These are phyloP conservation scores for Phyllosticta ampelicida DNA, from an alignment of 2,329 filamentous ascomycete genomes.

Conservation along the genomic window DNA sequence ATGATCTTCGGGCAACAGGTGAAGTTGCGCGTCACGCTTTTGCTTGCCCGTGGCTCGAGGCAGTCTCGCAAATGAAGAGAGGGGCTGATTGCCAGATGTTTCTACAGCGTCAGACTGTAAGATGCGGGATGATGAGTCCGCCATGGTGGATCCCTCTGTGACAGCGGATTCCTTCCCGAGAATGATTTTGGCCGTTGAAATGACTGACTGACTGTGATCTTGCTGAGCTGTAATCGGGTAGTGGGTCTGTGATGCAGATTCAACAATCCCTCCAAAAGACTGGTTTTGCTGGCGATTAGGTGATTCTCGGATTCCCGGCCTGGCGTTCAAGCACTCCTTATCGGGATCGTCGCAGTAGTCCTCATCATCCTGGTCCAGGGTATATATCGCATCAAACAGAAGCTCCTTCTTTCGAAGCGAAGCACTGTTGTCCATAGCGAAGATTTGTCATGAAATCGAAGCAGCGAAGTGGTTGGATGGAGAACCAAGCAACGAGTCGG, in stretches of 20 bases:
- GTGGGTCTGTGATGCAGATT: background rate
- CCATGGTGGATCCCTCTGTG: background rate
- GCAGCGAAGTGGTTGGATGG: background rate
- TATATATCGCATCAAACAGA: conserved; percentile 15
- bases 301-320: conserved; percentile 12
- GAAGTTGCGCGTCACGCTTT: conserved; percentile 21
- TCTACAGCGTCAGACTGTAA: background rate
- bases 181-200: background rate
- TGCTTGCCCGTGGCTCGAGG: conserved; percentile 24
- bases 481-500: background rate
- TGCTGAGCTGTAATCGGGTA: background rate
- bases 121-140: background rate
- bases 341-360: conserved; percentile 15
- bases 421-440: background rate
- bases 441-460: background rate
- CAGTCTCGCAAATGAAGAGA: conserved; percentile 3
- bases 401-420: conserved; percentile 13
- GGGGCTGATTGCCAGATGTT: background rate
- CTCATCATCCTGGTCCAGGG: conserved; percentile 12
- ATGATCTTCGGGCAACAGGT: conserved; percentile 21
- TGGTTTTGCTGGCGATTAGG: background rate
- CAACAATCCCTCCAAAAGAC: background rate
- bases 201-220: background rate
- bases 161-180: background rate
- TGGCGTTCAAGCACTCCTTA: conserved; percentile 13